Conservation (phyloP, 306 rosid genomes). For the Spatholobus suberectus region DNA sequence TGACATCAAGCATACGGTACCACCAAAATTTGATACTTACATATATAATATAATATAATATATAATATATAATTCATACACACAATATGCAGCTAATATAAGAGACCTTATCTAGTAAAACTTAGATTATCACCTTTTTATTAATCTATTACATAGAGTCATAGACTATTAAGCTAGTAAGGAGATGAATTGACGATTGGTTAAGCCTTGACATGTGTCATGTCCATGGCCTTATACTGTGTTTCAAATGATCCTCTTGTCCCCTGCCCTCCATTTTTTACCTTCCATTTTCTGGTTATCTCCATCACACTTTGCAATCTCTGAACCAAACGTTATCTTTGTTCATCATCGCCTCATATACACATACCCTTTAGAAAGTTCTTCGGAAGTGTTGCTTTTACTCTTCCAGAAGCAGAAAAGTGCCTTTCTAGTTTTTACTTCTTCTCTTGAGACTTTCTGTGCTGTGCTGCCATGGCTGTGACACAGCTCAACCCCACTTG, state of each 20-base stretch:
- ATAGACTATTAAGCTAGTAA: too few species aligned
- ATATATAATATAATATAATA: too few species aligned
- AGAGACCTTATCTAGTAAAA: neutral
- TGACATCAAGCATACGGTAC: slow-evolving; percentile 5
- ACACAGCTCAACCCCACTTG: slow-evolving; percentile 64
- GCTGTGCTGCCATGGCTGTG: slow-evolving; percentile 71
- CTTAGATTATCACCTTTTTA: neutral
- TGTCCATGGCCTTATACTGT: slow-evolving; percentile 58
- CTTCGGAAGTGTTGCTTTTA: slow-evolving; percentile 22
- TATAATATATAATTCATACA: neutral
- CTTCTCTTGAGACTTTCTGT: slow-evolving; percentile 1
- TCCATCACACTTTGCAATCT: slow-evolving; percentile 46
- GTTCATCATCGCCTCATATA: neutral
- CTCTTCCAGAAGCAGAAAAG: neutral
- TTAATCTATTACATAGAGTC: neutral
- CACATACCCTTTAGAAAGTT: neutral
- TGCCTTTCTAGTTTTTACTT: neutral
- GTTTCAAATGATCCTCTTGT: slow-evolving; percentile 47
- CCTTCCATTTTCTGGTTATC: neutral
- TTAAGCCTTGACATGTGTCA: slow-evolving; percentile 73
- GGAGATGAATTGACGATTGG: neutral
- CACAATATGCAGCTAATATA: neutral
- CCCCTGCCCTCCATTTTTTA: neutral
- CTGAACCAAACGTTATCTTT: slow-evolving; percentile 29
- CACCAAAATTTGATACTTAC: neutral